Conservation (phyloP, 2,329 filamentous ascomycete genomes). For the Penicillium sp. region DNA sequence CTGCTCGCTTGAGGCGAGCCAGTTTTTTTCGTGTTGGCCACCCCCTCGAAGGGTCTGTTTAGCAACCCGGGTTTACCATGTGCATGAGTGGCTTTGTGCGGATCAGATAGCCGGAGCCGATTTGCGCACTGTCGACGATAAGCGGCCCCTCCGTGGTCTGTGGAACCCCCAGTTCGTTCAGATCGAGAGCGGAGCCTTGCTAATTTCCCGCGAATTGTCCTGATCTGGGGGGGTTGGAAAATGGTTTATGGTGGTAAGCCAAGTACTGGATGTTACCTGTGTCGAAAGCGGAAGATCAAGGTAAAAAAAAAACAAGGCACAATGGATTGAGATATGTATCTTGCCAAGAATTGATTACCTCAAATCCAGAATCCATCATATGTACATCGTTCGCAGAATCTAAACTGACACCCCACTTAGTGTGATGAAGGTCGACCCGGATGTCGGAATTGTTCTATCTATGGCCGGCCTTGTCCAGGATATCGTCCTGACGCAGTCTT, state of each 20-base stretch:
- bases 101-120: constrained; percentile 24
- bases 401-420: constrained; percentile 14
- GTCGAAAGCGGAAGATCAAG: constrained; percentile 47
- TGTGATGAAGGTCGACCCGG: constrained; percentile 43
- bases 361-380: neutral
- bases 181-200: constrained; percentile 3
- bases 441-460: constrained; percentile 42
- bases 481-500: constrained; percentile 42
- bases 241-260: constrained; percentile 49
- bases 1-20: neutral
- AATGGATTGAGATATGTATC: neutral
- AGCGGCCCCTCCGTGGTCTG: constrained; percentile 11
- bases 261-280: constrained; percentile 45
- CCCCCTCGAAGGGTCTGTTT: neutral
- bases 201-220: neutral
- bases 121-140: constrained; percentile 15
- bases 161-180: constrained; percentile 13
- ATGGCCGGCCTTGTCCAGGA: constrained; percentile 42
- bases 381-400: neutral
- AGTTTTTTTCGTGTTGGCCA: neutral
- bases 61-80: constrained; percentile 12
- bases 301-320: constrained; percentile 25
- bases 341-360: neutral
- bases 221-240: constrained; percentile 12
- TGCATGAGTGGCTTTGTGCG: constrained; percentile 9